Conservation (phyloP, 768 basidiomycete species). For the Xanthoconium stramineum region DNA sequence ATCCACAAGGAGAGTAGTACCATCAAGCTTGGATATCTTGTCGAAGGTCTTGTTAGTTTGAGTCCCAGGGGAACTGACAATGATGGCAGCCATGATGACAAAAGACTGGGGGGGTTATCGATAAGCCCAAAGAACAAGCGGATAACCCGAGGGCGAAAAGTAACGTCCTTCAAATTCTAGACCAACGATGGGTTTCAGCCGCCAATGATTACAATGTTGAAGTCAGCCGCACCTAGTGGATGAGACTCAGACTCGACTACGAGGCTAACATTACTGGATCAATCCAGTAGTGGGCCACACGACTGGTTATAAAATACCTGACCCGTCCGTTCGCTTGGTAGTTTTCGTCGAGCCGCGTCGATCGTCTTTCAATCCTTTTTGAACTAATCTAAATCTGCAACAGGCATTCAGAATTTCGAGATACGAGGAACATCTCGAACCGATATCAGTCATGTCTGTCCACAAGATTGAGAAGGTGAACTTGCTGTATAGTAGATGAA, state of each 20-base stretch:
- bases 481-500: no score
- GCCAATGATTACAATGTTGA: slow-evolving; percentile 1
- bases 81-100: slow-evolving; percentile 10
- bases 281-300: not conserved
- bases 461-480: no score
- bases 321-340: not conserved
- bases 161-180: no score
- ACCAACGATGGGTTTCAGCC: not conserved
- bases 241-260: not conserved
- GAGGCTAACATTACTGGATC: not conserved
- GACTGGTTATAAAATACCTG: slow-evolving; percentile 6
- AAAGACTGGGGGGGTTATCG: no score
- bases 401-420: no score
- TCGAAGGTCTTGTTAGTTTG: slow-evolving; percentile 1
- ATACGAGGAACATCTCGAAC: no score
- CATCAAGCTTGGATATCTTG: slow-evolving; percentile 11
- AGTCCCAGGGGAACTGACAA: not conserved
- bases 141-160: no score
- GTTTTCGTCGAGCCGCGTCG: no score
- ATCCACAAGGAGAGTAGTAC: not conserved
- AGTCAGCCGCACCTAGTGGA: slow-evolving; percentile 10
- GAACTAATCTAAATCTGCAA: no score
- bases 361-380: no score
- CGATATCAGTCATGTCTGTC: no score
- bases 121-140: no score